A percentile compares a stretch with the other conserved stretches of the same genome.
These are phyloP conservation scores for Mortierella sp. DNA, from an alignment of 371 early-diverging fungal genomes.

Conservation along the genomic window DNA sequence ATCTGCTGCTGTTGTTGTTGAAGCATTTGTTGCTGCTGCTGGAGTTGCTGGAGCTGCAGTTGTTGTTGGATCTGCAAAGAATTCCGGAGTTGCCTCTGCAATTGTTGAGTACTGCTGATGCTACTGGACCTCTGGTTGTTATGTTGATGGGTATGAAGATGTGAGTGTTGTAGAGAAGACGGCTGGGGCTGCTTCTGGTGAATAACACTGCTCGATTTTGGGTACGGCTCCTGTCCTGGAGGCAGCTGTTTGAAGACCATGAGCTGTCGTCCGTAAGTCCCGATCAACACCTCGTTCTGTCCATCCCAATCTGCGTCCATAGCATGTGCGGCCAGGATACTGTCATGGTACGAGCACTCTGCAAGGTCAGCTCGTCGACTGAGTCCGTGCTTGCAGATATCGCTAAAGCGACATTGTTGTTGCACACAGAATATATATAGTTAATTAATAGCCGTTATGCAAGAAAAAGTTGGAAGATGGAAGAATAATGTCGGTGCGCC, in stretches of 20 bases:
- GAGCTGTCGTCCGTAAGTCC: conserved; percentile 81
- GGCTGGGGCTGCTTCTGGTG: not conserved
- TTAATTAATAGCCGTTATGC: not conserved
- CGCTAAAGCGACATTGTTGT: conserved; percentile 23
- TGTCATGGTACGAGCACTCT: conserved; percentile 72
- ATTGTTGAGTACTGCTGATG: not conserved
- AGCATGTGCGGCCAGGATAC: conserved; percentile 77
- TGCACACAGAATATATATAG: not conserved
- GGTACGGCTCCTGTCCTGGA: conserved; percentile 22
- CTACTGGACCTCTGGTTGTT: not conserved
- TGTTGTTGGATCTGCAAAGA: not conserved
- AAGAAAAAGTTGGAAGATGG: not conserved
- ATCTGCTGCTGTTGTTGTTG: conserved; percentile 1
- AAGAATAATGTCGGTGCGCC: not conserved
- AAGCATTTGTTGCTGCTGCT: not conserved
- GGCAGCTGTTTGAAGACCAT: conserved; percentile 78
- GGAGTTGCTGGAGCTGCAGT: conserved; percentile 10
- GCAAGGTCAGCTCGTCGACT: conserved; percentile 61
- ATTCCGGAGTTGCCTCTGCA: conserved; percentile 7
- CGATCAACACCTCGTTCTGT: conserved; percentile 75
- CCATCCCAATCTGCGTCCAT: conserved; percentile 87
- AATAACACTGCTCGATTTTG: not conserved
- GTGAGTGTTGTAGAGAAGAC: not conserved
- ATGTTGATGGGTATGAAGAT: conserved; percentile 2
- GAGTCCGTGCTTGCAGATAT: conserved; percentile 63